These are phyloP conservation scores for Coniochaeta ligniaria DNA, from an alignment of 2,329 filamentous ascomycete genomes.

Conservation along the genomic window DNA sequence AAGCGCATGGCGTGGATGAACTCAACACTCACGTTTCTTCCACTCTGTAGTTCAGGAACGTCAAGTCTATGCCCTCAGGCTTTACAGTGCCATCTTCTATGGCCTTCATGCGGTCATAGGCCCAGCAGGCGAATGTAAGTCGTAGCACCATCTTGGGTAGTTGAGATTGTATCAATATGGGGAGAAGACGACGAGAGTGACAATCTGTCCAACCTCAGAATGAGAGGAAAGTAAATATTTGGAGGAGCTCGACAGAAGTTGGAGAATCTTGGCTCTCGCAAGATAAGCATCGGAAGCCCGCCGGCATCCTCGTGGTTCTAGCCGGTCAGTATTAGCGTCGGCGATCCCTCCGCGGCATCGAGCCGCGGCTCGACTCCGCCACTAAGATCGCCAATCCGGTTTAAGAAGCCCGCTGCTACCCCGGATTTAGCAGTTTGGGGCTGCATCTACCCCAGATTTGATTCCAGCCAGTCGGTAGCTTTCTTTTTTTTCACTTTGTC, in stretches of 20 bases:
- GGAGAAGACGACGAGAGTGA: background rate
- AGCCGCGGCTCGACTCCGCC: background rate
- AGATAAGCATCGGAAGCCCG: background rate
- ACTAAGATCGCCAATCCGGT: background rate
- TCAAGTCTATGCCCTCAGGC: constrained; percentile 1
- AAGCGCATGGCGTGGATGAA: background rate
- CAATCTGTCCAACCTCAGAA: background rate
- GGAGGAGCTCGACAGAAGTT: background rate
- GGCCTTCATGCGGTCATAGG: constrained; percentile 1
- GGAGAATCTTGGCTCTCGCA: background rate
- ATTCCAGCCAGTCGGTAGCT: background rate
- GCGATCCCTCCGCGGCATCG: background rate
- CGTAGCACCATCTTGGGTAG: background rate
- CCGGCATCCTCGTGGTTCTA: background rate
- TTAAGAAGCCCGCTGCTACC: background rate
- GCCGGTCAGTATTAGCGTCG: background rate
- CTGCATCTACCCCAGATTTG: background rate
- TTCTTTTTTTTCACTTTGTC: background rate
- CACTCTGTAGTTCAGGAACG: constrained; percentile 1
- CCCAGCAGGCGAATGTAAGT: constrained; percentile 1
- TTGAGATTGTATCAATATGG: background rate
- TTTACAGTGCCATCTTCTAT: background rate
- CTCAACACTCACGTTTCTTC: background rate
- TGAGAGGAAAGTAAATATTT: background rate
- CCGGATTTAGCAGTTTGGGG: background rate